Evolutionary conservation across 805 yeast species (phyloP).

Genomic region (Candida suzukii): DNA sequence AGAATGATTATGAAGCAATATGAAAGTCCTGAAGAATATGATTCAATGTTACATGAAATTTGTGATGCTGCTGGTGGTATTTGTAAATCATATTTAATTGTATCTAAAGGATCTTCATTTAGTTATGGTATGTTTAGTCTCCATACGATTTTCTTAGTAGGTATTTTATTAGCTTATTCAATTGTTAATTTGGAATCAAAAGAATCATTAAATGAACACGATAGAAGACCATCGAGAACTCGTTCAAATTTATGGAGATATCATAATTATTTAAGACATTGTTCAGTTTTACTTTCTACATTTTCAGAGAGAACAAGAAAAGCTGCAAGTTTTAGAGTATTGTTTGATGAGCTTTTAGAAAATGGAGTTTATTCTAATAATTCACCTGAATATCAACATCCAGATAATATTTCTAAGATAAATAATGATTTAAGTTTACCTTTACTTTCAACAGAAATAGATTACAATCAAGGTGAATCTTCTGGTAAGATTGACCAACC

Average conservation of each 20-base stretch:
- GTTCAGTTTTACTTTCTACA: constrained; percentile 9
- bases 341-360: constrained; percentile 10
- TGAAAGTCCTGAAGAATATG: not conserved
- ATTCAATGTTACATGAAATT: constrained; percentile 3
- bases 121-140: constrained; percentile 13
- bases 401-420: too few species aligned
- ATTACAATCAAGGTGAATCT: not conserved
- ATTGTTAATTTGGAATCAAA: constrained; percentile 7
- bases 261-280: constrained; percentile 10
- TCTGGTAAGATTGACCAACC: too few species aligned
- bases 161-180: constrained; percentile 11
- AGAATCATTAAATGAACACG: not conserved
- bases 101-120: constrained; percentile 7
- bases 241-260: constrained; percentile 5
- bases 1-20: constrained; percentile 5
- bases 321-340: constrained; percentile 12
- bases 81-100: constrained; percentile 7
- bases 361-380: constrained; percentile 6
- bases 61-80: constrained; percentile 14
- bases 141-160: constrained; percentile 11
- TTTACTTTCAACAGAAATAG: not conserved
- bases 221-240: not conserved
- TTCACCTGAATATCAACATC: too few species aligned
- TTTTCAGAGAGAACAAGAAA: constrained; percentile 13
- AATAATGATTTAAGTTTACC: not conserved